Evolutionary conservation across 345 rosid species (phyloP), one percentile per base, ranked within the genome.

Genomic region (Syzygium grande): DNA sequence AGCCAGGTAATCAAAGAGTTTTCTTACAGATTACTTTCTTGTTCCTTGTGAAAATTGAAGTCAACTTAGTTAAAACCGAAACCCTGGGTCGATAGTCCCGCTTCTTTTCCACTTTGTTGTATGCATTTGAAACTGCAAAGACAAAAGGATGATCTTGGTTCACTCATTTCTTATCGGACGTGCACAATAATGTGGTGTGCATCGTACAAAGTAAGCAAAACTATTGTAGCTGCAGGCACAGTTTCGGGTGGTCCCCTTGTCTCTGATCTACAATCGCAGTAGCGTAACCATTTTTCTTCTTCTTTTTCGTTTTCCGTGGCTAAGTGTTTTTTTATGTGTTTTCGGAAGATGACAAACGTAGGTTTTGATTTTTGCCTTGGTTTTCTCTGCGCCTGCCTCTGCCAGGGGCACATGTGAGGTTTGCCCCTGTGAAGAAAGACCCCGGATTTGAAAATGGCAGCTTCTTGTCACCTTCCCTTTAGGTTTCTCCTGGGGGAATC

Each of bases 321-420:
- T n/a, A n/a, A n/a, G n/a, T n/a, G n/a, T 38, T 9, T 41, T 73
- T 73, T 73, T 34, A 9, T 19, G 23, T 38, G 80, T 41, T 6
- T 19, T 34, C 6, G 21, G 49, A 73, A 73, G 80, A 38, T 38
- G 80, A 73, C 80, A 73, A 73, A 23, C 80, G 80, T 73, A 73
- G 80, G 49, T 25, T 19, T 38, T 11, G 49, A 73, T 34, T 65
- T 19, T 73, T 38, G 12, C 49, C 49, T 10, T 22, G 13, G 80
- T 73, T 85, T 88, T 87, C 84, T 84, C 87, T 91, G 94, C 85
- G 89, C 90, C 88, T 68, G 88, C 51, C 90, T 73, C 92, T 92
- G 92, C 90, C 90, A 91, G 61, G 92, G 85, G 90, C 91, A 90
- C 96, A 91, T 94, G 95, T 90, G 94, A 93, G 86, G 87, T 91